Evolutionary conservation across 345 rosid species (phyloP), one percentile per base, ranked within the genome.

Genomic region (Hypericum androsaemum): DNA sequence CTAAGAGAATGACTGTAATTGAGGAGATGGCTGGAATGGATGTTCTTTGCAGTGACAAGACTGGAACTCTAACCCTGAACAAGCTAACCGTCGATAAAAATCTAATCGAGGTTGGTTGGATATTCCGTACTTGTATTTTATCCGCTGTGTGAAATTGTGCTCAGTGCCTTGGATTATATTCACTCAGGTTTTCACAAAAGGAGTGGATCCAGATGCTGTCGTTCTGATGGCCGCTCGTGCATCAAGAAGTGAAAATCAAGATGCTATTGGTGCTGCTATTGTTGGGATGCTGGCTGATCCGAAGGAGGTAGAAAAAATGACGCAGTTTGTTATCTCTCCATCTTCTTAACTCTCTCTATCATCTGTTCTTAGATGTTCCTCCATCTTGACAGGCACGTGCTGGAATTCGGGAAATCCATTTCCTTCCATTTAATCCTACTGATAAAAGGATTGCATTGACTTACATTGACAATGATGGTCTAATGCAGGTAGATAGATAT

Each of bases 11-110:
- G 98, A 92, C 98, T 47, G 97, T 96, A 35, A 92, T 92, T 47
- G 98, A 92, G 67, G 98, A 88, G 74, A 92, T 92, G 98, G 98
- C 98, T 12, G 98, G 96, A 70, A 90, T 90, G 98, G 98, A 90
- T 63, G 98, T 90, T 62, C 95, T 90, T 61, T 87, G 97, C 72
- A 88, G 98, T 63, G 97, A 92, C 76, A 92, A 92, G 75, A 92
- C 98, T 2, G 97, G 98, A 58, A 88, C 98, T n/a, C 66, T 92
- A 71, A 88, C 98, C 10, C 64, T 92, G 74, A 92, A 92, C 79
- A 88, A 78, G 58, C 96, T 92, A 43, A 80, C 98, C 3, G 97
- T 92, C 7, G 98, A 92, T 76, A 92, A 83, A 59, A 92, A 77
- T 71, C 95, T 92, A 28, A 53, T 92, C n/a, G 97, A 92, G 98